A percentile compares a stretch with the other conserved stretches of the same genome.
Conservation (phyloP, 805 yeast species). For the Yarrowia keelungensis region DNA sequence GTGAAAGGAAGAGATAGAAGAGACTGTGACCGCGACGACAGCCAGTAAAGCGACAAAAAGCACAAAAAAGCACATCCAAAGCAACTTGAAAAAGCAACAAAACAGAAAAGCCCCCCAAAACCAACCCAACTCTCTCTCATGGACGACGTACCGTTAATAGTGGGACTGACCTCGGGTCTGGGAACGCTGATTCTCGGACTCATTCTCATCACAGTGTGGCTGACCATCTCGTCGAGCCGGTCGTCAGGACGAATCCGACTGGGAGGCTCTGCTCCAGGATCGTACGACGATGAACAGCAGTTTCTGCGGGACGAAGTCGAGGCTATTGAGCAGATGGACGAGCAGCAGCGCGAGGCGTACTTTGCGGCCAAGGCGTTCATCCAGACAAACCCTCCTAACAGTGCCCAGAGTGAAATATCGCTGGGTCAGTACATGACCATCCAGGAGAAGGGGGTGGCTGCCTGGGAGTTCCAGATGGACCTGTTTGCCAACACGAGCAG, state of each 20-base stretch:
- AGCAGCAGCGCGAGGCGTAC: conserved; percentile 61
- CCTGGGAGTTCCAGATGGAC: conserved; percentile 78
- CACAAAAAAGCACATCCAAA: too few relatives aligned
- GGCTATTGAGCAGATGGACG: conserved; percentile 68
- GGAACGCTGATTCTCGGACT: conserved; percentile 51
- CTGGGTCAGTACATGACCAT: conserved; percentile 69
- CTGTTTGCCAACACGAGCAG: conserved; percentile 54
- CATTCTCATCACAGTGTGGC: conserved; percentile 46
- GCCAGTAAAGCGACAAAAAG: background rate
- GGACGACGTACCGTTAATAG: conserved; percentile 51
- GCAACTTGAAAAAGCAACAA: background rate
- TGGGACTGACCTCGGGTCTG: conserved; percentile 52
- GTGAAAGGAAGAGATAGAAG: background rate
- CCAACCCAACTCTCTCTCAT: background rate
- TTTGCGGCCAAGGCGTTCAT: conserved; percentile 64
- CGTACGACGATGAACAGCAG: conserved; percentile 67
- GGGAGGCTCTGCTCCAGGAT: conserved; percentile 55
- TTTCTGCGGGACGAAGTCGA: conserved; percentile 67
- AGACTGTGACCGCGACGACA: background rate
- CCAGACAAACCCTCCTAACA: conserved; percentile 54
- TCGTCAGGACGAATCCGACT: conserved; percentile 29
- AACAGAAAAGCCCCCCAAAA: background rate
- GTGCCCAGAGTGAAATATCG: conserved; percentile 54
- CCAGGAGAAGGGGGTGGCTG: conserved; percentile 86
- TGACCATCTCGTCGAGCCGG: conserved; percentile 47